Evolutionary conservation across 2,329 filamentous ascomycete species (phyloP).

Genomic region (Colletotrichum sp.): DNA sequence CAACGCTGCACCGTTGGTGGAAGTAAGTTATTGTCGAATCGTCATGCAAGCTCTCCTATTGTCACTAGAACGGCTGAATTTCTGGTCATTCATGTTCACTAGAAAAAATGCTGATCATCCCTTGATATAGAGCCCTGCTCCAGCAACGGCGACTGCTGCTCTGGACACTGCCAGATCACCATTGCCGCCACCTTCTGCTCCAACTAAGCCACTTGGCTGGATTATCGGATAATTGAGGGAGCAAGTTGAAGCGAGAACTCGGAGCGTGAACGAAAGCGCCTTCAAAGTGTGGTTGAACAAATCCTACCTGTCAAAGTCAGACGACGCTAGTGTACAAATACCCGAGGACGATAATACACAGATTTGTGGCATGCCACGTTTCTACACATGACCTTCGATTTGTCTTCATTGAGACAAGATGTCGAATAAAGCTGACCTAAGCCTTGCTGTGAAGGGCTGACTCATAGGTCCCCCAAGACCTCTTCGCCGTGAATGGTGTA

Average conservation of each 20-base stretch:
- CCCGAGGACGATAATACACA: not conserved
- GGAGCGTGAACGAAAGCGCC: not conserved
- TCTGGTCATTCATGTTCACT: not conserved
- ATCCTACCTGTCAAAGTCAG: not conserved
- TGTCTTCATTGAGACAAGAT: not conserved
- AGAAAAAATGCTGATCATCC: not conserved
- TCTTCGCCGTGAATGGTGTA: not conserved
- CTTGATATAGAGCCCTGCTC: not conserved
- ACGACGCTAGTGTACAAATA: not conserved
- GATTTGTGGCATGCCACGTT: not conserved
- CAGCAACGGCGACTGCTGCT: not conserved
- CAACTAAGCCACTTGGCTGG: not conserved
- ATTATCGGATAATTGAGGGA: not conserved
- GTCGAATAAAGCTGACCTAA: not conserved
- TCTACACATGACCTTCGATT: not conserved
- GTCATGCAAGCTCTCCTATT: not conserved
- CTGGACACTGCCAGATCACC: not conserved
- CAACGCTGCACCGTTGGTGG: not conserved
- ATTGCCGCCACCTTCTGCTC: not conserved
- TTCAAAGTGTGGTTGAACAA: not conserved
- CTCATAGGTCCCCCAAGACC: not conserved
- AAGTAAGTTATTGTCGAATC: not conserved
- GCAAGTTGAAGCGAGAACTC: not conserved
- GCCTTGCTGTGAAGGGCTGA: not conserved
- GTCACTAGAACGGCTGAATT: too few relatives aligned